These are phyloP conservation scores for Calonectria crousiana DNA, from an alignment of 2,329 filamentous ascomycete species.

Conservation along the genomic window DNA sequence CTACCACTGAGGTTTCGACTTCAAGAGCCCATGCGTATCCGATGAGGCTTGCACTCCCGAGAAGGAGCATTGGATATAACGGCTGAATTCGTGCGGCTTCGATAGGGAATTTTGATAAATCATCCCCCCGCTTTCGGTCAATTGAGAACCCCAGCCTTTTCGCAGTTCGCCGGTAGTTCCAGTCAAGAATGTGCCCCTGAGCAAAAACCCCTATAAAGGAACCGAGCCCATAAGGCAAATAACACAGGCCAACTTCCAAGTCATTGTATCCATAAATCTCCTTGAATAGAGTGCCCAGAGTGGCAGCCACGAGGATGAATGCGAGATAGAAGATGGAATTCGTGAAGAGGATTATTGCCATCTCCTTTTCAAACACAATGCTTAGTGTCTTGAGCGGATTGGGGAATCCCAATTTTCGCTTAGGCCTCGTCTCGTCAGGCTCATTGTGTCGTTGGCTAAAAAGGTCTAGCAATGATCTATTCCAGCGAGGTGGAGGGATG, in stretches of 20 bases:
- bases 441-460: constrained; percentile 52
- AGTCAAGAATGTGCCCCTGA: constrained; percentile 71
- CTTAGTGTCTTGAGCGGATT: constrained; percentile 68
- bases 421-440: constrained; percentile 49
- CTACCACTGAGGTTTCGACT: constrained; percentile 62
- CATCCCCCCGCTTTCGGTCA: constrained; percentile 67
- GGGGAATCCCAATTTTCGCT: constrained; percentile 62
- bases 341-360: constrained; percentile 65
- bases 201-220: constrained; percentile 61
- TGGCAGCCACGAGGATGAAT: constrained; percentile 67
- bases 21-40: constrained; percentile 71
- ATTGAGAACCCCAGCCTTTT: constrained; percentile 71
- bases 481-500: constrained; percentile 68
- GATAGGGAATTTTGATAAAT: constrained; percentile 65
- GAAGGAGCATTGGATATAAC: constrained; percentile 64
- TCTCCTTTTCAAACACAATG: constrained; percentile 69
- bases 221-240: constrained; percentile 65
- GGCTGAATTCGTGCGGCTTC: constrained; percentile 67
- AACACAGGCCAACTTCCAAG: constrained; percentile 66
- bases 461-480: constrained; percentile 67
- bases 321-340: constrained; percentile 67
- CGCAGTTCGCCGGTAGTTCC: constrained; percentile 79
- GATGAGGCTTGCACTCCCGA: constrained; percentile 66
- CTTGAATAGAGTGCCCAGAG: constrained; percentile 64
- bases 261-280: constrained; percentile 64